These are phyloP conservation scores for Yamadazyma pseudoaaseri DNA, from an alignment of 1,139 yeast genomes.

Conservation along the genomic window DNA sequence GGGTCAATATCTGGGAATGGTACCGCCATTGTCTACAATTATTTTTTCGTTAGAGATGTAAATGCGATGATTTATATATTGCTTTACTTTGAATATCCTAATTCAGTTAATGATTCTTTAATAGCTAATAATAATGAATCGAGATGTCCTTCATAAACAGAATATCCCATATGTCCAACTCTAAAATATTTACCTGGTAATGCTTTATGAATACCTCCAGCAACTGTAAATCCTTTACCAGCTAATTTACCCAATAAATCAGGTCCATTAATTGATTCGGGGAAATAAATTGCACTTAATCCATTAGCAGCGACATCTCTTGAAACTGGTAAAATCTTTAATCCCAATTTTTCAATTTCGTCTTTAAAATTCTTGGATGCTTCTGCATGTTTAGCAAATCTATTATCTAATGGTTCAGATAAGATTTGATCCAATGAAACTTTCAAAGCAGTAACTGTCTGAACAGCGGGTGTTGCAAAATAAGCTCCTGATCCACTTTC, in stretches of 20 bases:
- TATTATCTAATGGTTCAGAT: slow-evolving; percentile 52
- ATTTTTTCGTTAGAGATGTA: background rate
- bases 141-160: slow-evolving; percentile 45
- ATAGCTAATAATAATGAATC: slow-evolving; percentile 36
- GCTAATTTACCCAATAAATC: slow-evolving; percentile 57
- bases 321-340: slow-evolving; percentile 64
- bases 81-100: slow-evolving; percentile 16
- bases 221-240: slow-evolving; percentile 72
- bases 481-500: slow-evolving; percentile 82
- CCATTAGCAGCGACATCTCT: slow-evolving; percentile 79
- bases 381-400: slow-evolving; percentile 62
- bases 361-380: slow-evolving; percentile 68
- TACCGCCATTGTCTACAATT: slow-evolving; percentile 24
- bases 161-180: slow-evolving; percentile 91
- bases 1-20: slow-evolving; percentile 65
- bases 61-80: background rate
- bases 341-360: slow-evolving; percentile 54
- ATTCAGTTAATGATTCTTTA: slow-evolving; percentile 35
- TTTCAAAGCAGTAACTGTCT: slow-evolving; percentile 77
- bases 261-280: slow-evolving; percentile 69
- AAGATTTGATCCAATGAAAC: slow-evolving; percentile 76
- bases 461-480: slow-evolving; percentile 94
- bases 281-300: slow-evolving; percentile 82
- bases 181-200: slow-evolving; percentile 83
- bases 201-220: slow-evolving; percentile 88